Evolutionary conservation across 108 stramenopile genomes (phyloP).

Genomic region (Asterionellopsis glacialis): DNA sequence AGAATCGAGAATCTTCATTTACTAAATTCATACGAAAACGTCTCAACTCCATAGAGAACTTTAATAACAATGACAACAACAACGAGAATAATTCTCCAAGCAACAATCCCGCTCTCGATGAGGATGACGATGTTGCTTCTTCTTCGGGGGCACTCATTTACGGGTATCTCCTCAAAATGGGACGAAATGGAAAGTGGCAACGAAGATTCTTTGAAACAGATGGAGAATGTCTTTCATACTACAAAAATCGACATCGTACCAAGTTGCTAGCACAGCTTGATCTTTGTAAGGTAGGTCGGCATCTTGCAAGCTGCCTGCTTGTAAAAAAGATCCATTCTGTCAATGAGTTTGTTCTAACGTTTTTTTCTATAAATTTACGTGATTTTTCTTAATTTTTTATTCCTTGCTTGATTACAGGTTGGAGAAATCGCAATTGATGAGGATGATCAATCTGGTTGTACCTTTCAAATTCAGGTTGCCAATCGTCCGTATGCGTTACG

Average conservation of each 20-base stretch:
- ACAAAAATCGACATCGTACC: constrained; percentile 88
- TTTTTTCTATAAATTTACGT: too few relatives aligned
- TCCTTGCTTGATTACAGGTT: constrained; percentile 45
- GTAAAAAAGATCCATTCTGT: too few relatives aligned
- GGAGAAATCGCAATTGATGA: constrained; percentile 67
- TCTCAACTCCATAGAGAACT: neutral
- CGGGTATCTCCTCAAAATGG: constrained; percentile 92
- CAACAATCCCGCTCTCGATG: neutral
- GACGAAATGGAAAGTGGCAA: constrained; percentile 96
- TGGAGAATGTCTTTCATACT: constrained; percentile 94
- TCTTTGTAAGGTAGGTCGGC: constrained; percentile 71
- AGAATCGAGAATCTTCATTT: neutral
- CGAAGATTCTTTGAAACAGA: constrained; percentile 96
- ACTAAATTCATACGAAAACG: constrained; percentile 1
- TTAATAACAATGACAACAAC: neutral
- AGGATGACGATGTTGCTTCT: neutral
- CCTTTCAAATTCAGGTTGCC: constrained; percentile 74
- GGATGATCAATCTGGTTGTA: constrained; percentile 53
- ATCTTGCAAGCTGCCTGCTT: too few relatives aligned
- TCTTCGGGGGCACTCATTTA: constrained; percentile 47
- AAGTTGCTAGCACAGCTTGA: constrained; percentile 86
- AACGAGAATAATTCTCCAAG: neutral
- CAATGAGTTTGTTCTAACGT: too few relatives aligned
- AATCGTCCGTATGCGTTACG: constrained; percentile 73
- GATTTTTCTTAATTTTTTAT: too few relatives aligned